Evolutionary conservation across 2,329 filamentous ascomycete species (phyloP), one percentile per base, ranked within the genome.

Genomic region (Colletotrichum sp.): DNA sequence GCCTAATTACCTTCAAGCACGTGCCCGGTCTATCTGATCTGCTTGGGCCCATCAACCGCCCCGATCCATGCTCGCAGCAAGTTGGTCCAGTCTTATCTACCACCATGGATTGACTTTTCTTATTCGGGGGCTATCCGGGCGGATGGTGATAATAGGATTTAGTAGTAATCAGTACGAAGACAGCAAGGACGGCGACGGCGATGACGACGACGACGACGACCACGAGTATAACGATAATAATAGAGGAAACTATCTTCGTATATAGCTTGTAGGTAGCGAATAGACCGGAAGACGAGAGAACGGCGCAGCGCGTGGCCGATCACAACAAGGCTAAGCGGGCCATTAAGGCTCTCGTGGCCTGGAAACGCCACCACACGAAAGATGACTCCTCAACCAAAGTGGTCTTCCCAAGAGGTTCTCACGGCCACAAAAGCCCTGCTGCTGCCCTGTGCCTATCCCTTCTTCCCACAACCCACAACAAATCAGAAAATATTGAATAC

Each of bases 301-400:
- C 3, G 7, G 34, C 34, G 34, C 34, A 36, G 34, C 34, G 3
- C 7, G 15, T 16, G 34, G 15, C 15, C 15, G 34, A 36, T 16
- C 15, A 16, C 1, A 5, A 1, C 34, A 2, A 2, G 15, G 34
- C 34, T 4, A 2, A 39, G 1, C 2, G 34, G 15, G 15, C 1
- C 15, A 39, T 39, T 0, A 8, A 44, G 18, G 18, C 9, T n/a
- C 18, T 4, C 39, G 18, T 49, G 10, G 18, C 18, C 6, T n/a
- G 39, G 5, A 21, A n/a, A 49, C 39, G 39, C 18, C 39, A 49
- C 18, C 5, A 49, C 18, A n/a, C 18, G 5, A 49, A 1, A 49
- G 39, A n/a, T n/a, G 18, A 49, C 39, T 49, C 9, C 39, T 12
- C 39, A 49, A 21, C 39, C 18, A 12, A 49, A 49, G 10, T 4